Conservation (phyloP, 129 eudicot species). For the Logfia minima region DNA sequence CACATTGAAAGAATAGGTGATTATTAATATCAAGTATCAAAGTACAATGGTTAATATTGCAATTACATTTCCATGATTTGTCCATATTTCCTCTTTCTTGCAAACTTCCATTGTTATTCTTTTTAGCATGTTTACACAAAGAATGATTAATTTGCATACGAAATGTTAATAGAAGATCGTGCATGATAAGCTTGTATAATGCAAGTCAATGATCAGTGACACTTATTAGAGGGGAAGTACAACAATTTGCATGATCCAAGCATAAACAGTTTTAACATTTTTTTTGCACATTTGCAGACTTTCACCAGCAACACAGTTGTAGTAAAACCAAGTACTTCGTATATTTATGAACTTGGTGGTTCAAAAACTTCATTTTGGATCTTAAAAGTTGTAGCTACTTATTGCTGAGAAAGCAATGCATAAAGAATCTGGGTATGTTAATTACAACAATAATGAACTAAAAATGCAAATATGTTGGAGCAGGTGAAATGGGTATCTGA, state of each 20-base stretch:
- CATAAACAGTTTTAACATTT: background rate
- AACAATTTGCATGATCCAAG: background rate
- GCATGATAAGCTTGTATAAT: background rate
- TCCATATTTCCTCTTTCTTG: background rate
- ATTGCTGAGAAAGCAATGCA: background rate
- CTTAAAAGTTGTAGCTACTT: background rate
- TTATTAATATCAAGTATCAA: background rate
- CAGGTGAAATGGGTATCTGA: background rate
- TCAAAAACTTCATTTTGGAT: background rate
- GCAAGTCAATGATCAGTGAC: background rate
- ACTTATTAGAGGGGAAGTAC: background rate
- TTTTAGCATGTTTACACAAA: background rate
- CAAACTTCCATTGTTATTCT: background rate
- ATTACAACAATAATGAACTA: background rate
- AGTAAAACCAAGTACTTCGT: background rate
- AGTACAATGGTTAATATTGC: background rate
- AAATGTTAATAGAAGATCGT: background rate
- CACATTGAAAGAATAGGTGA: background rate
- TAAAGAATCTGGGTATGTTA: background rate
- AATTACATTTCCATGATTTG: conserved; percentile 5
- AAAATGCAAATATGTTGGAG: background rate
- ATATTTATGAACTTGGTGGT: background rate
- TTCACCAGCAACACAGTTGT: background rate
- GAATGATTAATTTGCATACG: background rate
- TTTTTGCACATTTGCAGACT: background rate